A percentile compares a stretch with the other conserved stretches of the same genome.
phyloP scores from a whole-genome alignment of 129 eudicot genomes.

The Ambrosia artemisiifolia region DNA sequence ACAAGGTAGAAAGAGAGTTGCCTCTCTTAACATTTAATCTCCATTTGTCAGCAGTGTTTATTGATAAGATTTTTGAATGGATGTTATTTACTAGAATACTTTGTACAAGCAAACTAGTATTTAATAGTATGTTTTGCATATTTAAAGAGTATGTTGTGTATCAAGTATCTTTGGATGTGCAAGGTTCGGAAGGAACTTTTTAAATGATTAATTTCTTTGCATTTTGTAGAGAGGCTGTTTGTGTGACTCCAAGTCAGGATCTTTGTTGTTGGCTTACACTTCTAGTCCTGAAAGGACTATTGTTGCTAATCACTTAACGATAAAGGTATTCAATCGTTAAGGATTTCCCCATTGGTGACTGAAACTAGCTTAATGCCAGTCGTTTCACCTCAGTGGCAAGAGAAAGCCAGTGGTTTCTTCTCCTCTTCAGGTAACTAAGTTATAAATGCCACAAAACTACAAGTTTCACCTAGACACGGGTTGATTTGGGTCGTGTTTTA shows the following conservation, averaged over 20 bases:
- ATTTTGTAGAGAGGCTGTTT: constrained; percentile 1
- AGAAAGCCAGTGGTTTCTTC: constrained; percentile 85
- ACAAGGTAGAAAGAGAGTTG: neutral
- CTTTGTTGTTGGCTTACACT: neutral
- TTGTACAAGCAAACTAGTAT: neutral
- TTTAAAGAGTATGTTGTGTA: neutral
- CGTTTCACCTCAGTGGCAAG: constrained; percentile 96
- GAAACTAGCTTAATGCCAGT: constrained; percentile 61
- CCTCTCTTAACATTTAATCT: neutral
- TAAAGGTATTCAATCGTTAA: neutral
- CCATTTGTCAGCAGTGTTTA: neutral
- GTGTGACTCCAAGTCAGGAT: neutral
- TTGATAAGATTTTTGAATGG: neutral
- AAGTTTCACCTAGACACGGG: neutral
- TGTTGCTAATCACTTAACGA: constrained; percentile 4
- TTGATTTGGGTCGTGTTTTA: neutral
- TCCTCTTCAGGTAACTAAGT: constrained; percentile 73
- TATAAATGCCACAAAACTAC: neutral
- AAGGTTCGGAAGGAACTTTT: constrained; percentile 4
- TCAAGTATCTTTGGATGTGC: neutral
- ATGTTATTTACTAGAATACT: neutral
- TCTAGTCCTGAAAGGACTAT: constrained; percentile 9
- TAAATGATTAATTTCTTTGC: neutral
- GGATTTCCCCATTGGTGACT: constrained; percentile 13
- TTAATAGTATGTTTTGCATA: constrained; percentile 10